Evolutionary conservation across 1,284 basidiomycete species (phyloP).

Genomic region (Puccinia polysora): DNA sequence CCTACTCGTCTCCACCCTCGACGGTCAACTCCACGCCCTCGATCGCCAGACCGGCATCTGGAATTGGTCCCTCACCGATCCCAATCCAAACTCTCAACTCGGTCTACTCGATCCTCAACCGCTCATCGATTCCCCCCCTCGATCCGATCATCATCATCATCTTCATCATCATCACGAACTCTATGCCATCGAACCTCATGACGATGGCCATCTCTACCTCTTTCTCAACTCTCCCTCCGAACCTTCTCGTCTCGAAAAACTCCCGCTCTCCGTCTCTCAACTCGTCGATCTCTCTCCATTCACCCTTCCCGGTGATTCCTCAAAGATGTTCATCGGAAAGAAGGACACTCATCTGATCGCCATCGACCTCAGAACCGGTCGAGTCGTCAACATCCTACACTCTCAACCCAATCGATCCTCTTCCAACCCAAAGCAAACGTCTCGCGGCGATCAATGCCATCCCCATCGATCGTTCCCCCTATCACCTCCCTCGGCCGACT

Average conservation of each 20-base stretch:
- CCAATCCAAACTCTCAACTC: slow-evolving; percentile 53
- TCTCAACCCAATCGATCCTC: slow-evolving; percentile 2
- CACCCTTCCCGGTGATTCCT: slow-evolving; percentile 66
- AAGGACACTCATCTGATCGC: slow-evolving; percentile 76
- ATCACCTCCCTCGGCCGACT: slow-evolving; percentile 65
- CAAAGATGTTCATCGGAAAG: slow-evolving; percentile 71
- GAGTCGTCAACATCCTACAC: slow-evolving; percentile 56
- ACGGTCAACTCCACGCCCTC: slow-evolving; percentile 80
- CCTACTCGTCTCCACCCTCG: slow-evolving; percentile 78
- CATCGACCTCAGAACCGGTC: slow-evolving; percentile 75
- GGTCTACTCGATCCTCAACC: slow-evolving; percentile 48
- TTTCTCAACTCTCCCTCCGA: slow-evolving; percentile 60
- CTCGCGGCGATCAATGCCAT: slow-evolving; percentile 52
- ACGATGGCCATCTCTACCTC: slow-evolving; percentile 75
- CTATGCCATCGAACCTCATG: slow-evolving; percentile 85
- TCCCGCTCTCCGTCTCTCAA: slow-evolving; percentile 77
- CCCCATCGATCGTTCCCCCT: slow-evolving; percentile 58
- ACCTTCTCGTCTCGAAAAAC: slow-evolving; percentile 64
- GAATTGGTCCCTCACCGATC: slow-evolving; percentile 70
- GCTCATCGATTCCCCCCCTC: slow-evolving; percentile 43
- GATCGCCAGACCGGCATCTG: slow-evolving; percentile 70
- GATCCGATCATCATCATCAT: slow-evolving; percentile 37
- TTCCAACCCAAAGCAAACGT: slow-evolving; percentile 64
- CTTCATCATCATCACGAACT: slow-evolving; percentile 58
- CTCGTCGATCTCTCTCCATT: slow-evolving; percentile 82